Percentiles rank a stretch among this genome's conserved stretches.
These are phyloP conservation scores for Vitis amurensis DNA, from an alignment of 164 flowering plant genomes.

Conservation along the genomic window DNA sequence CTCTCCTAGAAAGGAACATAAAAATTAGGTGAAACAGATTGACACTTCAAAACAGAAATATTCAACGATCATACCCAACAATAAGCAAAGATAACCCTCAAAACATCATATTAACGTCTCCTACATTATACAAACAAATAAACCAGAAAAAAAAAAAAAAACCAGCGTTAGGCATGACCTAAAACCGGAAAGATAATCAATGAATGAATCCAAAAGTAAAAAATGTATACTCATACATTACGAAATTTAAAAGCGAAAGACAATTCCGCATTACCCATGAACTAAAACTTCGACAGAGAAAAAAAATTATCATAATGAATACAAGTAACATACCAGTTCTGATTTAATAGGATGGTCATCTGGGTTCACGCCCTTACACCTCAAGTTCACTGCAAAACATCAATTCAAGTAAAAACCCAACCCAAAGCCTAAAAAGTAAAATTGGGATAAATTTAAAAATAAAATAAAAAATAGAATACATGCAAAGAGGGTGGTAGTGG, in stretches of 20 bases:
- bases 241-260: not conserved
- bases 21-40: not conserved
- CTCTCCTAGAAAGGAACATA: slow-evolving; percentile 58
- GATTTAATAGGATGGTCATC: slow-evolving; percentile 77
- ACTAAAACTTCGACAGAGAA: not conserved
- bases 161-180: not conserved
- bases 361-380: slow-evolving; percentile 72
- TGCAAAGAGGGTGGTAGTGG: slow-evolving; percentile 53
- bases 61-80: not conserved
- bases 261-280: not conserved
- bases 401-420: not conserved
- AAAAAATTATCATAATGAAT: not conserved
- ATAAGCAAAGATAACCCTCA: not conserved
- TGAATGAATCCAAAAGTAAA: too few species aligned
- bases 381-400: slow-evolving; percentile 62
- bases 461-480: slow-evolving; percentile 43
- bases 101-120: not conserved
- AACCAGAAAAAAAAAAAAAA: not conserved
- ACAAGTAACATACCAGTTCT: slow-evolving; percentile 57
- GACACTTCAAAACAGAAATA: too few species aligned
- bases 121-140: not conserved
- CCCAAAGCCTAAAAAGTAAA: not conserved
- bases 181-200: not conserved
- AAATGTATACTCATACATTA: too few species aligned
- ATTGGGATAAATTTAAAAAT: not conserved